phyloP scores from a whole-genome alignment of 2,329 filamentous ascomycete genomes.

The Colletotrichum agaves region DNA sequence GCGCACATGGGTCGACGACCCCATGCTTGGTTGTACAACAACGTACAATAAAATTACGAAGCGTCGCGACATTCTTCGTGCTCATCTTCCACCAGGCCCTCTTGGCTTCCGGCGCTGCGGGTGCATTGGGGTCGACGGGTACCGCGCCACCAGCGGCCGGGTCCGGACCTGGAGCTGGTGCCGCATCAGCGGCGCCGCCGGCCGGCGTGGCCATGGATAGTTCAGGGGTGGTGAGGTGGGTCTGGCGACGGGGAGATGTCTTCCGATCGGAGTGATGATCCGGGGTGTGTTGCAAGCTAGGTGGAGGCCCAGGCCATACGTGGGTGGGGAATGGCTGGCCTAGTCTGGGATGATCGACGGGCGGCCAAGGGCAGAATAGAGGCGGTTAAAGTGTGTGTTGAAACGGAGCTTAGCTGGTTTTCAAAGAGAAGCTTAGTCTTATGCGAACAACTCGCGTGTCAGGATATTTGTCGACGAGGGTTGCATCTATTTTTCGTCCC shows the following conservation, averaged over 20 bases:
- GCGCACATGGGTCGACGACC: neutral
- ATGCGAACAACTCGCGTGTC: constrained; percentile 20
- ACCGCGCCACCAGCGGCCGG: constrained; percentile 12
- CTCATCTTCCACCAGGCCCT: constrained; percentile 31
- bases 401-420: neutral
- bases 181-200: constrained; percentile 27
- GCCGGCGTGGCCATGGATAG: constrained; percentile 34
- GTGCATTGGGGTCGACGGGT: constrained; percentile 1
- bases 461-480: constrained; percentile 6
- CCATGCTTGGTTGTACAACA: neutral
- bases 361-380: neutral
- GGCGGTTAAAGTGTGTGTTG: neutral
- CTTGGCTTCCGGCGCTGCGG: constrained; percentile 6
- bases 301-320: constrained; percentile 34
- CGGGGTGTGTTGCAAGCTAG: constrained; percentile 20
- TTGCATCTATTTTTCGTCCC: constrained; percentile 8
- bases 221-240: constrained; percentile 1
- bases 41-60: constrained; percentile 36
- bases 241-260: neutral
- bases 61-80: constrained; percentile 26
- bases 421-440: constrained; percentile 24
- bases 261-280: constrained; percentile 12
- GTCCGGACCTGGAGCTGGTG: constrained; percentile 15
- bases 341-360: neutral
- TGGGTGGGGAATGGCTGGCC: constrained; percentile 1